Conservation (phyloP, 163 green algal genomes). For the Scenedesmus sp. region DNA sequence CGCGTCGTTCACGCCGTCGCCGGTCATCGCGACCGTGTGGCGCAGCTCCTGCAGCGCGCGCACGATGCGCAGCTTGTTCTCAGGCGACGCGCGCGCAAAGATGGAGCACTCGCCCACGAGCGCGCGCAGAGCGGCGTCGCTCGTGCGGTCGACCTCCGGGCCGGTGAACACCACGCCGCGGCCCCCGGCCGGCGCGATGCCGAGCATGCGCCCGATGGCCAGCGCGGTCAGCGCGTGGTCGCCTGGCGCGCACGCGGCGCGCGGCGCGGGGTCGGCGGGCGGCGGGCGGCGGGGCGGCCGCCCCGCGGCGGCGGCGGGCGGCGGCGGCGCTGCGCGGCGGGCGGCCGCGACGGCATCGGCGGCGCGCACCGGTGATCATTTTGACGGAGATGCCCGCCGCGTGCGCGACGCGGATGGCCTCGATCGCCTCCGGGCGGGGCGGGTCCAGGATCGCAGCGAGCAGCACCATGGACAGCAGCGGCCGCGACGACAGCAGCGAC, state of each 20-base stretch:
- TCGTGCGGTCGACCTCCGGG: slow-evolving; percentile 31
- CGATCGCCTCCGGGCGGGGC: slow-evolving; percentile 41
- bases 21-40: slow-evolving; percentile 87
- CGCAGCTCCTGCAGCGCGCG: slow-evolving; percentile 71
- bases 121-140: slow-evolving; percentile 13
- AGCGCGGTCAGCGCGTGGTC: slow-evolving; percentile 14
- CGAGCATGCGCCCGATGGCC: slow-evolving; percentile 37
- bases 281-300: no score
- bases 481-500: not conserved
- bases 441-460: slow-evolving; percentile 50
- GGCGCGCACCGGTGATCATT: slow-evolving; percentile 53
- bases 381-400: slow-evolving; percentile 48
- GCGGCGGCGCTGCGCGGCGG: no score
- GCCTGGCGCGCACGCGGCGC: no score
- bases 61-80: slow-evolving; percentile 89
- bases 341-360: no score
- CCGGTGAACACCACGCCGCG: slow-evolving; percentile 28
- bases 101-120: slow-evolving; percentile 54
- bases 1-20: slow-evolving; percentile 90
- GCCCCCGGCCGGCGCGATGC: slow-evolving; percentile 43
- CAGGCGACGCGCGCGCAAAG: slow-evolving; percentile 81
- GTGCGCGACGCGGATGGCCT: slow-evolving; percentile 39
- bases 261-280: no score
- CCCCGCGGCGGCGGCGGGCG: no score
- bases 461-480: slow-evolving; percentile 39